Percentiles rank a stretch among this genome's conserved stretches.
These are phyloP conservation scores for Talaromyces ruber DNA, from an alignment of 495 filamentous ascomycete genomes.

Conservation along the genomic window DNA sequence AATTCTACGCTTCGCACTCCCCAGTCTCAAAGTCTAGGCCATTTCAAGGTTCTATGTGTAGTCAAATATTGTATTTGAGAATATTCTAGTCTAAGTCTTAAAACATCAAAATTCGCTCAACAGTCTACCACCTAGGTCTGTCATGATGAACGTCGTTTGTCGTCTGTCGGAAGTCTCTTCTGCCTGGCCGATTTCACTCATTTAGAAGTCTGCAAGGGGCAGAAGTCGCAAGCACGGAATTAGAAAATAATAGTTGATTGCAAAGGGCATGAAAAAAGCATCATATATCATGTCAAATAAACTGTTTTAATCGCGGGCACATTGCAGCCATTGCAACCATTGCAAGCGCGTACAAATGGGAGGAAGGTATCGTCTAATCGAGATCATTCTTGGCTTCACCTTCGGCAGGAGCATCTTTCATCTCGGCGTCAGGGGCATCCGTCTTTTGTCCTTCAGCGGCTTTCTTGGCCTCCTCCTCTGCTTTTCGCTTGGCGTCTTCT, in stretches of 20 bases:
- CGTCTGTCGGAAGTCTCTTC: background rate
- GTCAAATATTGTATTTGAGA: background rate
- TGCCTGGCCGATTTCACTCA: background rate
- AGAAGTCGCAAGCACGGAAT: background rate
- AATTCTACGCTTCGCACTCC: background rate
- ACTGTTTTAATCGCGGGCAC: background rate
- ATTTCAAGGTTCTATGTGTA: background rate
- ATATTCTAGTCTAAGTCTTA: background rate
- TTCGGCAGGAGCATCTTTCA: constrained; percentile 39
- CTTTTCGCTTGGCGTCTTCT: constrained; percentile 53
- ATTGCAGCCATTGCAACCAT: too few species aligned
- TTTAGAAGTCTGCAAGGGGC: background rate
- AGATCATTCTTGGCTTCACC: constrained; percentile 31
- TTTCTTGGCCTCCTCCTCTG: constrained; percentile 44
- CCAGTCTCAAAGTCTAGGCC: background rate
- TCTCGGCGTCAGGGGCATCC: constrained; percentile 43
- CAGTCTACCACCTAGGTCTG: background rate
- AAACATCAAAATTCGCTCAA: background rate
- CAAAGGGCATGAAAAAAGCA: background rate
- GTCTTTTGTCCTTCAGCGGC: constrained; percentile 34
- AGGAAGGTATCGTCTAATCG: constrained; percentile 27
- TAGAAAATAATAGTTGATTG: background rate
- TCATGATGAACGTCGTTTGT: background rate
- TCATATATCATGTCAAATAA: constrained; percentile 3
- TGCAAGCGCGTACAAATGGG: background rate